Evolutionary conservation across 1,139 yeast genomes (phyloP), one percentile per base, ranked within the genome.

Genomic region (Hansenula lynferdii): DNA sequence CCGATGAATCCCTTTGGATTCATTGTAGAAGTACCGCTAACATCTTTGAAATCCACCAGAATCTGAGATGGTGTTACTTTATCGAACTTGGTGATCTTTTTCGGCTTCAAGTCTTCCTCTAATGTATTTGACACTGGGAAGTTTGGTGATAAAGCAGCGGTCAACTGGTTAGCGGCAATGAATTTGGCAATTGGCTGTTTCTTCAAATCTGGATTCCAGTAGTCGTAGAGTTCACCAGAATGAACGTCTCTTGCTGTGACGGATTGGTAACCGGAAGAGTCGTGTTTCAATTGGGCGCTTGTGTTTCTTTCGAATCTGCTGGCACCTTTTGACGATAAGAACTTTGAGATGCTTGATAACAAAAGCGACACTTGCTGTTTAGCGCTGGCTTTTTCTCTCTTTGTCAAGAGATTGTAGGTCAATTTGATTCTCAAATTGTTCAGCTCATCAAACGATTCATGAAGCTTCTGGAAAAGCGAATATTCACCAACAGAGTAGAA

Each of bases 201-300:
- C 2, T 34, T n/a, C 50, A 50, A 44, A 46, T 50, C 59, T 19
- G 48, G 55, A 8, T 50, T 38, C 12, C 64, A 59, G 42, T 60
- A 67, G 23, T 77, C 62, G 49, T 79, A 72, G 38, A 86, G 64
- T 42, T 78, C 80, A 37, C 95, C 96, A 15, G 82, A 64, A 18
- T 60, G 49, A 8, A 75, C 64, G 50, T 80, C 78, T 63, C 92
- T 73, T 1, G 87, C 72, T 48, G 81, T 65, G 31, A 83, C 70
- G 2, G 90, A 77, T 54, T 83, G 85, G 54, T 84, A 82, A 20
- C 92, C 96, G 15, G 85, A 75, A 29, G 83, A 75, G 57, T 86
- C 95, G 38, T 80, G 61, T 28, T 56, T 54, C 22, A 54, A 44
- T 18, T 50, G 48, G 6, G 53, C 46, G 15, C 60, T 56, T 12